phyloP scores from a whole-genome alignment of 331 rosid genomes.

The Quercus phellos region DNA sequence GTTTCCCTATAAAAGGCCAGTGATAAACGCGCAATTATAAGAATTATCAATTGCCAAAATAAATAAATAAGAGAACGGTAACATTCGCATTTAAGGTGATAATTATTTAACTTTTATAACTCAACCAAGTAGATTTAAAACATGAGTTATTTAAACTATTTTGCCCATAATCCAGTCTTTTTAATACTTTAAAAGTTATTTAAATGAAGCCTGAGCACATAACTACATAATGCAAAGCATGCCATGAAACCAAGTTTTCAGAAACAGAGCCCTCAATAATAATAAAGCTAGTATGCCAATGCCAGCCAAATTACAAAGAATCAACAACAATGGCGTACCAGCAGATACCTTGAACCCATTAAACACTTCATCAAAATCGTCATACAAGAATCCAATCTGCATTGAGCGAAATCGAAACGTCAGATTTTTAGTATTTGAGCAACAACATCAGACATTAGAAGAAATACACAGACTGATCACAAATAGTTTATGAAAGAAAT shows the following conservation, averaged over 20 bases:
- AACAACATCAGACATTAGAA: not conserved
- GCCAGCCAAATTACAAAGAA: not conserved
- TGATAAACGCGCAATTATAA: not conserved
- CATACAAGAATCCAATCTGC: constrained; percentile 59
- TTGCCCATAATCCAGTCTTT: not conserved
- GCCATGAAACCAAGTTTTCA: not conserved
- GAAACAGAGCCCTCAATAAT: not conserved
- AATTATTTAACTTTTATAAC: not conserved
- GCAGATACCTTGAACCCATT: constrained; percentile 67
- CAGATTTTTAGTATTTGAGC: not conserved
- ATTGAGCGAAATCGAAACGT: constrained; percentile 2
- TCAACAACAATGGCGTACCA: constrained; percentile 56
- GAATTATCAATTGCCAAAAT: not conserved
- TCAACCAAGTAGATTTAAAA: not conserved
- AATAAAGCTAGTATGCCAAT: not conserved
- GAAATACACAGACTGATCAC: not conserved
- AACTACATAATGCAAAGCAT: not conserved
- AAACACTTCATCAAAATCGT: constrained; percentile 67
- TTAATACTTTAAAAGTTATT: not conserved
- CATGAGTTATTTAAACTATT: not conserved
- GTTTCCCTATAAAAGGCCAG: constrained; percentile 11
- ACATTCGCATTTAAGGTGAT: not conserved
- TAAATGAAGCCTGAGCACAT: not conserved
- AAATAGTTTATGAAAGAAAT: not conserved
- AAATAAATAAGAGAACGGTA: not conserved